Base-by-base conservation (phyloP, 345 rosid genomes). In the Lepidium africanum region DNA sequence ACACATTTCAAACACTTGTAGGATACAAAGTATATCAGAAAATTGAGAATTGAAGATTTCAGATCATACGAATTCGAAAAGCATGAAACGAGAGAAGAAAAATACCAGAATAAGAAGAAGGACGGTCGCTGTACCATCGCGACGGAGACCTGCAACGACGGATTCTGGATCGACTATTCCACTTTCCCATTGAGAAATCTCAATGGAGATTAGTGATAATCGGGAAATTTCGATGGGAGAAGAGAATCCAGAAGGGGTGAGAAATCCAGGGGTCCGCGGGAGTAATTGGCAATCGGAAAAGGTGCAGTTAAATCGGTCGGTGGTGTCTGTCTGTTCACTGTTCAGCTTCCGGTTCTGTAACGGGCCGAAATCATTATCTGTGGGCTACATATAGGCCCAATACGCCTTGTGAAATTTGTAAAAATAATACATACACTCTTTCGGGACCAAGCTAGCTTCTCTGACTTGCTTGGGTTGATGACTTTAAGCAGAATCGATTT, bases 101-200 rank as follows among this genome's bases (percentile, higher is more conserved):
- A 53, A 57, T 67, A 67, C 73, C 73, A 30, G 69, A 43, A 39
- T 39, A 36, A 14, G 63, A 71, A 59, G 56, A 63, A 49, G 16
- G 67, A 7, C 65, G 37, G 2, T 48, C 74, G 66, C 65, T 68
- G 35, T 69, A 75, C 78, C 78, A 75, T 40, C 78, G 59, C 65
- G 16, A 42, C 9, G 78, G 78, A 40, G 74, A 75, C 55, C 78
- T 62, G 16, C 70, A 70, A 62, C 74, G 78, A 39, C 25, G 15
- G 49, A 21, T 56, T 69, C 70, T 69, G 36, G 78, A 58, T 33
- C 78, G 59, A 7, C 63, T 52, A 12, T 57, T 36, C 78, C 78
- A 75, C 45, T 69, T 75, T 14, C 74, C 74, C 78, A 75, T 75
- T 3, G 38, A 49, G 21, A 47, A 61, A 42, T 58, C 13, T 32